Evolutionary conservation across 441 rosid genomes (phyloP).

Genomic region (Gossypium davidsonii): DNA sequence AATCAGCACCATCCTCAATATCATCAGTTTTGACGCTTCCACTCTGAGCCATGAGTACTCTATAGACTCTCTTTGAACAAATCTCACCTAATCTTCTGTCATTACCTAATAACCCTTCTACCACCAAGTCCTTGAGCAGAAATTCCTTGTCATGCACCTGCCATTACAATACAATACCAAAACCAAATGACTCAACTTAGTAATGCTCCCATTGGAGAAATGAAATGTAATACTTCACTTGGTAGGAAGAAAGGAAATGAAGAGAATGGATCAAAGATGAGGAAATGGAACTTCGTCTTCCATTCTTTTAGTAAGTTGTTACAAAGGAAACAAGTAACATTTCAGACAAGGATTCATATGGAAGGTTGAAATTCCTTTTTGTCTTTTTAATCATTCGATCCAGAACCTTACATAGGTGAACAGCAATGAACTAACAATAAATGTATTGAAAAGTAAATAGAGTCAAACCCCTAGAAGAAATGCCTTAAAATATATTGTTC

Average conservation of each 20-base stretch:
- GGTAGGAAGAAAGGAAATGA: background rate
- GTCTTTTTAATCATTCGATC: background rate
- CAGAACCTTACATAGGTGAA: background rate
- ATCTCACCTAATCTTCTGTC: constrained; percentile 76
- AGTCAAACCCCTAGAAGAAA: background rate
- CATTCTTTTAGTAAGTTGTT: background rate
- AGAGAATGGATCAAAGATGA: background rate
- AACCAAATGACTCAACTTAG: background rate
- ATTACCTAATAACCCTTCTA: constrained; percentile 62
- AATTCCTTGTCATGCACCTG: constrained; percentile 89
- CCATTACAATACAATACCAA: constrained; percentile 7
- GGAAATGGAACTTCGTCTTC: background rate
- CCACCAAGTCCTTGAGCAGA: constrained; percentile 62
- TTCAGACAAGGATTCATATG: background rate
- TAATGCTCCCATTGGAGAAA: background rate
- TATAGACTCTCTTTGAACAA: constrained; percentile 81
- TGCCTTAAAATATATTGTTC: background rate
- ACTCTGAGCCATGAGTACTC: constrained; percentile 74
- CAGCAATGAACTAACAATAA: background rate
- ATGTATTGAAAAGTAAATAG: background rate
- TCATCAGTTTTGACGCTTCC: constrained; percentile 74
- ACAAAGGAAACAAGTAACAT: background rate
- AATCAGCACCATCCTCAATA: constrained; percentile 85
- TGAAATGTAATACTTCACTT: background rate
- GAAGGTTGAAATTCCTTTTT: background rate